These are phyloP conservation scores for Fusarium pseudocircinatum DNA, from an alignment of 2,329 filamentous ascomycete genomes.

Conservation along the genomic window DNA sequence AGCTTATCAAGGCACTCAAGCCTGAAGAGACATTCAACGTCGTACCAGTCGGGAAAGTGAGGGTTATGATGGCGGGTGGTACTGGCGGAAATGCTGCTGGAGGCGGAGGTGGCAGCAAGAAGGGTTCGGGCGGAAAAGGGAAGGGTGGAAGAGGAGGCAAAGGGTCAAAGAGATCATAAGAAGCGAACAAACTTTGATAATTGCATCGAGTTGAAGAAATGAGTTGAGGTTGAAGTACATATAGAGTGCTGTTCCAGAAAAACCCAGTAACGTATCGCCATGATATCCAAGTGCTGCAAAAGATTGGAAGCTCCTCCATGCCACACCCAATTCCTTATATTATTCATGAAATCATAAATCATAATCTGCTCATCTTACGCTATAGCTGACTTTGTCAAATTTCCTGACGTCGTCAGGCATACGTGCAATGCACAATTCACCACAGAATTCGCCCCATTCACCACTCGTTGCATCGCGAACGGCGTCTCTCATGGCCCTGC, in stretches of 20 bases:
- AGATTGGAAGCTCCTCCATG: constrained; percentile 3
- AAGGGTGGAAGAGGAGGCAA: constrained; percentile 52
- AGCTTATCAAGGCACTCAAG: constrained; percentile 82
- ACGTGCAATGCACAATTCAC: constrained; percentile 71
- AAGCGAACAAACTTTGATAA: background rate
- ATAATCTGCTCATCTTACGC: constrained; percentile 12
- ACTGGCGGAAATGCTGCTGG: constrained; percentile 50
- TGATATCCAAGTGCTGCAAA: constrained; percentile 7
- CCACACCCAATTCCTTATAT: background rate
- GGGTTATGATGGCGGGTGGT: constrained; percentile 73
- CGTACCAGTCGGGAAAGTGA: constrained; percentile 81
- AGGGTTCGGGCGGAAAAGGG: constrained; percentile 48
- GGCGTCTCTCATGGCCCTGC: constrained; percentile 76
- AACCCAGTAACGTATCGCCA: constrained; percentile 7
- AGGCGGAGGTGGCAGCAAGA: constrained; percentile 54
- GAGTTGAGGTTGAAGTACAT: constrained; percentile 11
- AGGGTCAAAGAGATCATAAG: constrained; percentile 54
- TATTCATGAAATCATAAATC: constrained; percentile 14
- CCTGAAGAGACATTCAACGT: constrained; percentile 83
- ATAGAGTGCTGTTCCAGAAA: constrained; percentile 21
- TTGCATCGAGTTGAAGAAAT: background rate
- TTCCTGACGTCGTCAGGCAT: constrained; percentile 68
- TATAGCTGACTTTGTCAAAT: constrained; percentile 54
- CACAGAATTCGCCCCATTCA: constrained; percentile 81
- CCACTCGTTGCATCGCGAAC: constrained; percentile 80